Percentiles rank a stretch among this genome's conserved stretches.
Conservation (phyloP, 352 stramenopile species). For the Phytophthora sp. region DNA sequence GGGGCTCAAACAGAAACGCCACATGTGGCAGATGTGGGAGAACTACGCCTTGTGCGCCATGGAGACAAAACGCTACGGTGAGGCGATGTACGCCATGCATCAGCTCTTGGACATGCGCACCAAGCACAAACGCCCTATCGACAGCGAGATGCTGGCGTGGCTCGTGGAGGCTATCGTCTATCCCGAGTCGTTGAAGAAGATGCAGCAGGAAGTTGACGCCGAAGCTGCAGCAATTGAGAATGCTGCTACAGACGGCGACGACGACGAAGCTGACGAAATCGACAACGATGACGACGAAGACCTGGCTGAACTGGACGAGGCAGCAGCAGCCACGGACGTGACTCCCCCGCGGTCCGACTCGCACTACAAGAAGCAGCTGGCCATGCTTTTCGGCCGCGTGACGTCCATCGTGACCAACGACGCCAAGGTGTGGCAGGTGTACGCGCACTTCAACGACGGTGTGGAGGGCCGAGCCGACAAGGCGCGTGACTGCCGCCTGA, state of each 20-base stretch:
- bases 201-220: conserved; percentile 40
- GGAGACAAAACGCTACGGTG: conserved; percentile 73
- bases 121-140: conserved; percentile 82
- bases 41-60: conserved; percentile 88
- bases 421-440: conserved; percentile 83
- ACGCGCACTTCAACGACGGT: conserved; percentile 82
- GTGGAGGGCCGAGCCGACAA: conserved; percentile 62
- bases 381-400: conserved; percentile 77
- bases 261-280: conserved; percentile 28
- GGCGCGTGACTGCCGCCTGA: conserved; percentile 79
- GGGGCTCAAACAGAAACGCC: conserved; percentile 89
- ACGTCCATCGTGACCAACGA: conserved; percentile 83
- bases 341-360: conserved; percentile 59
- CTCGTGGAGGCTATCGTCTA: conserved; percentile 84
- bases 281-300: conserved; percentile 51
- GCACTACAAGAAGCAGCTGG: conserved; percentile 79
- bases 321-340: conserved; percentile 43
- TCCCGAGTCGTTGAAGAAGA: conserved; percentile 51
- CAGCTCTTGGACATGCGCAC: conserved; percentile 79
- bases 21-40: conserved; percentile 95
- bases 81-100: conserved; percentile 86
- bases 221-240: conserved; percentile 29
- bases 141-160: conserved; percentile 82
- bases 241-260: conserved; percentile 26
- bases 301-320: conserved; percentile 58